Evolutionary conservation across 148 eudicot genomes (phyloP).

Genomic region (Gaultheria prostrata): DNA sequence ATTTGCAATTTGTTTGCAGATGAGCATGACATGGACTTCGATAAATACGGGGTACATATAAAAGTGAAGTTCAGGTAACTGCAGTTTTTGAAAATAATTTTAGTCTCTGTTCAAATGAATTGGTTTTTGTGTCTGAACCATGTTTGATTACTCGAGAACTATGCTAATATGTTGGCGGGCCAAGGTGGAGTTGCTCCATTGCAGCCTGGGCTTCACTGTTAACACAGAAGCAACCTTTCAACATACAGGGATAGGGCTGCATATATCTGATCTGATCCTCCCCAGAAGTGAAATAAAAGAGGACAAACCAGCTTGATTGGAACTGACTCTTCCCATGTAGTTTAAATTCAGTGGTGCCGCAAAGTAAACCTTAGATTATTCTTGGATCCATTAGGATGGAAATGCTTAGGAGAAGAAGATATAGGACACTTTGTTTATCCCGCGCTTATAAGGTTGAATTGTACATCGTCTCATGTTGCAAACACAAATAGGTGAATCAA

Average conservation of each 20-base stretch:
- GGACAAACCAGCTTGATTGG: neutral
- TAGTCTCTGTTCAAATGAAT: neutral
- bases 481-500: neutral
- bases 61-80: constrained; percentile 95
- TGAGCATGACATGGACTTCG: constrained; percentile 85
- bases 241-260: neutral
- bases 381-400: neutral
- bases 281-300: neutral
- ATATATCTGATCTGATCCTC: neutral
- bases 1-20: constrained; percentile 41
- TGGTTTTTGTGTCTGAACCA: neutral
- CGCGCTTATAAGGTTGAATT: neutral
- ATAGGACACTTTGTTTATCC: neutral
- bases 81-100: constrained; percentile 14
- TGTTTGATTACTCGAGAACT: neutral
- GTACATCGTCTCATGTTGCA: neutral
- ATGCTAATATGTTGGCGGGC: neutral
- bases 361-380: neutral
- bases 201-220: neutral
- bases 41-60: constrained; percentile 79
- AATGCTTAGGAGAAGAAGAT: neutral
- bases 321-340: neutral
- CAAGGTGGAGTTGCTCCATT: neutral
- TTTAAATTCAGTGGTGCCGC: neutral
- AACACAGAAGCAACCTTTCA: neutral